Evolutionary conservation across 2,329 filamentous ascomycete genomes (phyloP), one percentile per base, ranked within the genome.

Genomic region (Paecilomyces niveus): DNA sequence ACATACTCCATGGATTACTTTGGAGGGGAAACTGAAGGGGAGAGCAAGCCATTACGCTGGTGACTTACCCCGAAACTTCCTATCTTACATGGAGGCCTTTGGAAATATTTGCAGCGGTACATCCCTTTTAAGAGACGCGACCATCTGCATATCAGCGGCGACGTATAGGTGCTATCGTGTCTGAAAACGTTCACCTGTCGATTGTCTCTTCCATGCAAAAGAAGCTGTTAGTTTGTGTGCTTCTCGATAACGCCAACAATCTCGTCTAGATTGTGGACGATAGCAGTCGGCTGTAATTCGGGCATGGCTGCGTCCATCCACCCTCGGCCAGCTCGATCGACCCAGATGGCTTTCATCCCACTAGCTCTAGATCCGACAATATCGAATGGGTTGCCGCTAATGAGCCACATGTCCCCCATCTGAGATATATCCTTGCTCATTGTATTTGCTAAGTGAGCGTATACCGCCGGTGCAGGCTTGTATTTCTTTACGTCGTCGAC

Each of bases 371-470:
- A 85, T 0, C 89, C 89, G 0, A 85, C 80, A 15, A 88, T 76
- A 68, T 92, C 89, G 68, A 92, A 92, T 2, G 89, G 85, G 68
- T 92, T 92, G 1, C 84, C 83, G 63, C 82, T 88, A 5, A 92
- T 80, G 7, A 92, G 72, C 86, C 88, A 90, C 13, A 90, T 78
- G 26, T 81, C 75, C 1, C 69, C 73, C 62, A 79, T 75, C 18
- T 78, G 65, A 0, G 71, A 73, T 45, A 68, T 66, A 9, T 73
- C 64, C 64, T 80, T 81, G 2, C 80, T 81, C 1, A 80, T 76
- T 35, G 76, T 75, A 62, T 78, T 63, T 1, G 82, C 78, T 24
- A 90, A 74, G 68, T 88, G 78, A n/a, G 76, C 62, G 66, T 92
- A 92, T 1, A 82, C 79, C 55, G 78, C 80, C 1, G 78, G 81